Evolutionary conservation across 2,329 filamentous ascomycete genomes (phyloP), one percentile per base, ranked within the genome.

Genomic region (Stylonectria norvegica): DNA sequence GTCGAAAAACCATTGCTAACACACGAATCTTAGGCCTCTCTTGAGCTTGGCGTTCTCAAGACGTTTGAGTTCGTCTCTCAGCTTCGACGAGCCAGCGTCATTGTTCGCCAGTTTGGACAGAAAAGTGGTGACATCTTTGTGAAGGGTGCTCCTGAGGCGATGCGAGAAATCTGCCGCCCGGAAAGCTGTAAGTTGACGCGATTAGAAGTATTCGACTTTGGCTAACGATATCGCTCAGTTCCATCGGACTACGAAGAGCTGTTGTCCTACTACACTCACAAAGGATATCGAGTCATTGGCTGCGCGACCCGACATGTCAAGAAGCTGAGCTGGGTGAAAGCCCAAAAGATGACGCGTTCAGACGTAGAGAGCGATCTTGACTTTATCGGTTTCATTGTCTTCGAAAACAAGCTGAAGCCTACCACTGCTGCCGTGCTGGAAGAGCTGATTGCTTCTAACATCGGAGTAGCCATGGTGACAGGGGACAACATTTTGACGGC

Each of bases 401-500:
- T 98, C 55, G 93, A 98, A 67, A 98, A 98, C 69, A 98, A 98
- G 67, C 71, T 98, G 46, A 98, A 98, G 64, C 83, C 87, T 2
- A 89, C 80, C 15, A 96, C 91, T 0, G 77, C 86, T 2, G 77
- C 76, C 2, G 86, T 96, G 22, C 79, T 98, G 18, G 77, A 85
- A 40, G 90, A 97, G 65, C 75, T 98, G 3, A 76, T 80, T 20
- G 73, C 84, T 37, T 91, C 94, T 6, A 86, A 86, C 40, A 95
- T 98, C 51, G 81, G 88, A 23, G 85, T 86, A 19, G 82, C 95
- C 36, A 98, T 98, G 93, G 94, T 94, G 48, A 98, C 93, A 0
- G 93, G 93, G 20, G 93, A 98, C 70, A 98, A 98, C 54, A 97
- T 97, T 48, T 69, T 97, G 39, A 98, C 93, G 8, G 93, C 93